These are phyloP conservation scores for Striga hermonthica DNA, from an alignment of 305 asterid species.

Conservation along the genomic window DNA sequence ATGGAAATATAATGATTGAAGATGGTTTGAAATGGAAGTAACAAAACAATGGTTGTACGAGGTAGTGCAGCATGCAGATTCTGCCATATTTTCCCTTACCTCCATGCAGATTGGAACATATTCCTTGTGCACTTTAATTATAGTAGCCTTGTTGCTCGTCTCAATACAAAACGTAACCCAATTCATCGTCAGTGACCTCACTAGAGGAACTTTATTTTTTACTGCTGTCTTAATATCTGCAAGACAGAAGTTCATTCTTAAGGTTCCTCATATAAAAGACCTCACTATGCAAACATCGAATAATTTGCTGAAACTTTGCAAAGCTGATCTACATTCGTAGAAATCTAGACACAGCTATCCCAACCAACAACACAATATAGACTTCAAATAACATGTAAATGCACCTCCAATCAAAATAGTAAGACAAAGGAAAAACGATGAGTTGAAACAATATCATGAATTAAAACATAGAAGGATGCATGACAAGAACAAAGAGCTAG, in stretches of 20 bases:
- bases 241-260: slow-evolving; percentile 32
- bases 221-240: slow-evolving; percentile 92
- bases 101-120: slow-evolving; percentile 98
- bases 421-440: not conserved
- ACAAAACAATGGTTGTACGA: no score
- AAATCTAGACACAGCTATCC: slow-evolving; percentile 19
- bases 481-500: not conserved
- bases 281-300: not conserved
- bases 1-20: no score
- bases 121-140: slow-evolving; percentile 94
- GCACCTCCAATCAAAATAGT: no score
- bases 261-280: slow-evolving; percentile 13
- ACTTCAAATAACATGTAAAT: slow-evolving; percentile 1
- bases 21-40: no score
- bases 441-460: not conserved
- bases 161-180: slow-evolving; percentile 97
- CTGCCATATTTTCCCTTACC: slow-evolving; percentile 51
- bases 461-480: not conserved
- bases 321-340: slow-evolving; percentile 6
- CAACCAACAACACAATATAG: slow-evolving; percentile 5
- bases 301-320: not conserved
- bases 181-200: slow-evolving; percentile 81
- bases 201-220: slow-evolving; percentile 98
- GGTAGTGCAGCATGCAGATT: slow-evolving; percentile 13
- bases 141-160: slow-evolving; percentile 80